A percentile compares a stretch with the other conserved stretches of the same genome.
phyloP scores from a whole-genome alignment of 441 rosid species.

The Eutrema salsugineum region DNA sequence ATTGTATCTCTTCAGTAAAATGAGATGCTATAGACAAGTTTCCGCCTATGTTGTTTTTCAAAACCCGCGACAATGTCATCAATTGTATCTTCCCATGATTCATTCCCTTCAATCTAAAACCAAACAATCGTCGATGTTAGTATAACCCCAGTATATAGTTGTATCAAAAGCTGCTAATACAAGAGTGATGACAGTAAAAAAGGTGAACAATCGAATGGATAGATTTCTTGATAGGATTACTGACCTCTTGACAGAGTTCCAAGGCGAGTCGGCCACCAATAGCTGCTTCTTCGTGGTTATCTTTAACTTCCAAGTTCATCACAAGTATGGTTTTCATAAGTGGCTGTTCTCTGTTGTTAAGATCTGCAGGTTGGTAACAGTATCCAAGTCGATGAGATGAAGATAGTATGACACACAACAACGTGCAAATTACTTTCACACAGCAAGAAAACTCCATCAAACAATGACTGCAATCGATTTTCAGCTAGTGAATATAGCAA shows the following conservation, averaged over 20 bases:
- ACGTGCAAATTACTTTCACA: background rate
- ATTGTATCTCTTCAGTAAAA: conserved; percentile 54
- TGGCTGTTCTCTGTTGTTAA: conserved; percentile 68
- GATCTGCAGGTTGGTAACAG: conserved; percentile 46
- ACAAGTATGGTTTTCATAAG: conserved; percentile 65
- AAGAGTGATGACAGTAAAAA: background rate
- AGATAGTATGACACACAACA: background rate
- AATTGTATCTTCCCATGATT: conserved; percentile 79
- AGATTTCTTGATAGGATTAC: background rate
- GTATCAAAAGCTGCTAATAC: background rate
- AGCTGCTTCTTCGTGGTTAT: conserved; percentile 95
- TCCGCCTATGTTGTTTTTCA: conserved; percentile 71
- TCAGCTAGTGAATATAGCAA: background rate
- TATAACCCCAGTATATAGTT: background rate
- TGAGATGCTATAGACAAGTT: conserved; percentile 64
- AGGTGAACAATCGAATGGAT: background rate
- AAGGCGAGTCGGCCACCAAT: conserved; percentile 74
- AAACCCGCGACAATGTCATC: conserved; percentile 69
- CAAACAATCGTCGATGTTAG: background rate
- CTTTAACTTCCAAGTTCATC: conserved; percentile 94
- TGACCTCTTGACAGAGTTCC: conserved; percentile 85
- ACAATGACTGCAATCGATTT: background rate
- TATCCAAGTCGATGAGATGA: background rate
- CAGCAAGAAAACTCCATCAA: background rate
- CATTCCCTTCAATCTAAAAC: conserved; percentile 69